phyloP scores from a whole-genome alignment of 371 early-diverging fungal species.

The Umbelopsis sp. region DNA sequence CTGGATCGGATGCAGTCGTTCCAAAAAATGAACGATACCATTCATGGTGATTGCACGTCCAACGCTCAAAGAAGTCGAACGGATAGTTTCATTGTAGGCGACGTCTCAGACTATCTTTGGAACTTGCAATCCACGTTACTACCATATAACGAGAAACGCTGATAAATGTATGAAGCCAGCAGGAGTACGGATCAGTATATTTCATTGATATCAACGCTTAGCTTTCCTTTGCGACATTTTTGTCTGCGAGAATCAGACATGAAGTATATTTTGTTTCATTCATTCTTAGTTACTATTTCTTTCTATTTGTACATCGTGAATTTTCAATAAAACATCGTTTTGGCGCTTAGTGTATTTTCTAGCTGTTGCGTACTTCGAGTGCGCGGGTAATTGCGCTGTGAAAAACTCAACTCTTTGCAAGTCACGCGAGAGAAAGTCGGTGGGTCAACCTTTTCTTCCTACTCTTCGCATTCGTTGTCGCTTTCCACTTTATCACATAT shows the following conservation, averaged over 20 bases:
- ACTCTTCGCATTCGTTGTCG: not conserved
- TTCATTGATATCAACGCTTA: not conserved
- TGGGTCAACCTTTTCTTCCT: not conserved
- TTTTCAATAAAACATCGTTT: not conserved
- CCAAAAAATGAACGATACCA: not conserved
- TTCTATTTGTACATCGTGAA: too few species aligned
- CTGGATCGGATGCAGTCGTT: not conserved
- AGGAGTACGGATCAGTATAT: not conserved
- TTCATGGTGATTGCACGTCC: not conserved
- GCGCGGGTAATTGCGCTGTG: not conserved
- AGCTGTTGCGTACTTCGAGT: not conserved
- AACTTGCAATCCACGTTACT: not conserved
- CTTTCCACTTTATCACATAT: not conserved
- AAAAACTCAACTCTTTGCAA: not conserved
- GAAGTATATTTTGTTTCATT: too few species aligned
- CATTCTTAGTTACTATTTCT: too few species aligned
- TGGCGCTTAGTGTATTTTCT: not conserved
- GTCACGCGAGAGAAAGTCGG: constrained; percentile 4
- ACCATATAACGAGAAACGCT: not conserved
- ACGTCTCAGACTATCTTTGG: constrained; percentile 2
- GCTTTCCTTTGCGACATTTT: too few species aligned
- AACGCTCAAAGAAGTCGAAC: constrained; percentile 4
- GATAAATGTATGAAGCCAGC: not conserved
- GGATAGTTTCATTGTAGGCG: not conserved
- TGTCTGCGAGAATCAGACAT: too few species aligned